Percentiles rank a stretch among this genome's conserved stretches.
These are phyloP conservation scores for Cutaneotrichosporon sp. DNA, from an alignment of 1,284 basidiomycete genomes.

Conservation along the genomic window DNA sequence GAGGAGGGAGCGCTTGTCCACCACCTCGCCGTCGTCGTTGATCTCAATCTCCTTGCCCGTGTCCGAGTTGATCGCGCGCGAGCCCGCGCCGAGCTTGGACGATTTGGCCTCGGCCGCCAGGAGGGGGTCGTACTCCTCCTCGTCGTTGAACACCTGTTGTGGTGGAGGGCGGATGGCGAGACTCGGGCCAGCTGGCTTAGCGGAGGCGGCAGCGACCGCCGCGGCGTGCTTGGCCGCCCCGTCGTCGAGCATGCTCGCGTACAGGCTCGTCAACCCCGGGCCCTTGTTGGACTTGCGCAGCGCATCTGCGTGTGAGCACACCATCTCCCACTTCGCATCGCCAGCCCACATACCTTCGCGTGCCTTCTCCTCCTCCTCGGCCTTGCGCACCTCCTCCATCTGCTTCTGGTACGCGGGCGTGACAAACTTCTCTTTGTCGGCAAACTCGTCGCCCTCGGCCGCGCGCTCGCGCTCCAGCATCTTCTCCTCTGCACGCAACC, in stretches of 20 bases:
- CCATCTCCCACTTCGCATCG: conserved; percentile 25
- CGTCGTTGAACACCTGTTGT: conserved; percentile 34
- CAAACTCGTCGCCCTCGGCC: conserved; percentile 89
- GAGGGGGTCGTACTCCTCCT: conserved; percentile 50
- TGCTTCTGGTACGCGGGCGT: conserved; percentile 97
- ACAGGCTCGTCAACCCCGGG: conserved; percentile 83
- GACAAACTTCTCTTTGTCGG: conserved; percentile 93
- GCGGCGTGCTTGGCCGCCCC: conserved; percentile 79
- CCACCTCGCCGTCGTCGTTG: conserved; percentile 96
- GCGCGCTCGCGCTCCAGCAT: conserved; percentile 93
- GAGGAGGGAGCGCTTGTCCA: conserved; percentile 91
- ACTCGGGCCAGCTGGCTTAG: conserved; percentile 61
- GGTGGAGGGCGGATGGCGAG: conserved; percentile 33
- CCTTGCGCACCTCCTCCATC: conserved; percentile 84
- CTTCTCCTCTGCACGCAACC: conserved; percentile 96
- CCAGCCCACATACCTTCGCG: conserved; percentile 66
- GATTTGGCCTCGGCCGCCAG: conserved; percentile 36
- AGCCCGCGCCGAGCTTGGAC: conserved; percentile 10
- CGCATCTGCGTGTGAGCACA: conserved; percentile 59
- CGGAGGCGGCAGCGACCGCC: conserved; percentile 65
- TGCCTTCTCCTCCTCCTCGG: conserved; percentile 85
- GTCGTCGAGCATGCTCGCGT: conserved; percentile 77
- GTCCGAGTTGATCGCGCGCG: conserved; percentile 42
- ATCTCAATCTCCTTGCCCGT: conserved; percentile 88
- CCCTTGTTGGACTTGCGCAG: conserved; percentile 57